A percentile compares a stretch with the other conserved stretches of the same genome.
These are phyloP conservation scores for Diutina catenulata DNA, from an alignment of 1,139 yeast genomes.

Conservation along the genomic window DNA sequence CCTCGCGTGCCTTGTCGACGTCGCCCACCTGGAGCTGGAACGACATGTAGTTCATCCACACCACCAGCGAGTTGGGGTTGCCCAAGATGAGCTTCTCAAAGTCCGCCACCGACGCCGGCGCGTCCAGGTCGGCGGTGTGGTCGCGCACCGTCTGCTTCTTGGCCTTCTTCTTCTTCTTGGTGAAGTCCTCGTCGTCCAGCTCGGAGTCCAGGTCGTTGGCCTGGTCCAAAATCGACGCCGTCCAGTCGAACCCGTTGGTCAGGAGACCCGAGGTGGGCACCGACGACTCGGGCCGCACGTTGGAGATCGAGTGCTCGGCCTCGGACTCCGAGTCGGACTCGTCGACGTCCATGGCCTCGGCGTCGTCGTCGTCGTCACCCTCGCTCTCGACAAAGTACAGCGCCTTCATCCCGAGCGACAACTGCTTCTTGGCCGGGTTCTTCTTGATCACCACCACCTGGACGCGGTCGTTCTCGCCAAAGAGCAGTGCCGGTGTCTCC, in stretches of 20 bases:
- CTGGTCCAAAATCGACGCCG: slow-evolving; percentile 78
- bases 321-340: slow-evolving; percentile 10
- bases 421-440: slow-evolving; percentile 54
- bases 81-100: slow-evolving; percentile 87
- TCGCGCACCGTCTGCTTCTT: slow-evolving; percentile 48
- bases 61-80: slow-evolving; percentile 83
- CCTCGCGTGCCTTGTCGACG: slow-evolving; percentile 85
- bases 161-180: slow-evolving; percentile 36
- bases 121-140: slow-evolving; percentile 72
- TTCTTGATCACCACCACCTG: slow-evolving; percentile 66
- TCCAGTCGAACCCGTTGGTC: slow-evolving; percentile 87
- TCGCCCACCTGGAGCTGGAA: slow-evolving; percentile 93
- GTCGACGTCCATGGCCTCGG: slow-evolving; percentile 12
- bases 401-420: slow-evolving; percentile 90
- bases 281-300: slow-evolving; percentile 11
- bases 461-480: slow-evolving; percentile 83
- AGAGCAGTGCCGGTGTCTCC: slow-evolving; percentile 44
- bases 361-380: slow-evolving; percentile 14
- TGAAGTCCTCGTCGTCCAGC: slow-evolving; percentile 36
- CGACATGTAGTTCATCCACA: slow-evolving; percentile 98
- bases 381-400: slow-evolving; percentile 48
- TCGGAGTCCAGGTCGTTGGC: slow-evolving; percentile 45
- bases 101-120: slow-evolving; percentile 86
- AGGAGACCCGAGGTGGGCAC: slow-evolving; percentile 67
- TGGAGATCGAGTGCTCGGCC: slow-evolving; percentile 8